Evolutionary conservation across 2,329 filamentous ascomycete species (phyloP), one percentile per base, ranked within the genome.

Genomic region (Parafenestella ontariensis): DNA sequence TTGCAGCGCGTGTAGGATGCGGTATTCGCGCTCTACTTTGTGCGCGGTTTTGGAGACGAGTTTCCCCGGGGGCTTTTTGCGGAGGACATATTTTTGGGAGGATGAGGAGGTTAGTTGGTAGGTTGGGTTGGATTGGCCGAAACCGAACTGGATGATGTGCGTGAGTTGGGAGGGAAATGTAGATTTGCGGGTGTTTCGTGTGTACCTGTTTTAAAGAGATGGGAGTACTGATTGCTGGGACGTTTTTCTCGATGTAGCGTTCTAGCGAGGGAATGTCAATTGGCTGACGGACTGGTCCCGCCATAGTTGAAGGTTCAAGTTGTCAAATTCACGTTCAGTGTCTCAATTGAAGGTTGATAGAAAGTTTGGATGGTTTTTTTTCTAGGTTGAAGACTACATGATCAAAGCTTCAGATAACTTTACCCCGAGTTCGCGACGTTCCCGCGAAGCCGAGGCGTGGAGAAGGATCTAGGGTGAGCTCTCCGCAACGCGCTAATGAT

Each of bases 61-160:
- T 79, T 89, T 87, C 62, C 94, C 94, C 8, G 94, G 93, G 0
- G 94, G 94, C 79, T 97, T 97, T 85, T 98, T 98, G 73, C 94
- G 91, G 81, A 98, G 85, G 28, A 98, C 94, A 78, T 88, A 96
- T 72, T 87, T 87, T 62, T n/a, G n/a, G n/a, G 80, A 75, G 47
- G 87, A 85, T 71, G 87, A 82, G 62, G 86, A 81, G 46, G 87
- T 96, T 68, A 98, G 83, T 69, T 93, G 91, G 79, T 98, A 98
- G 3, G 94, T 98, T 39, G 94, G 94, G 75, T 98, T 98, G 55
- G 92, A 96, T 79, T 98, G 94, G 52, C 94, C 94, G 75, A 95
- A 98, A 70, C 93, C 91, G 73, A 98, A 98, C 90, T 97, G 70
- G 18, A 37, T 23, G 40, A 50, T 52, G 53, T 39, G 28, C 34